Percentiles rank a stretch among this genome's conserved stretches.
phyloP scores from a whole-genome alignment of 2,329 filamentous ascomycete genomes.

The Pseudocercospora cruenta region DNA sequence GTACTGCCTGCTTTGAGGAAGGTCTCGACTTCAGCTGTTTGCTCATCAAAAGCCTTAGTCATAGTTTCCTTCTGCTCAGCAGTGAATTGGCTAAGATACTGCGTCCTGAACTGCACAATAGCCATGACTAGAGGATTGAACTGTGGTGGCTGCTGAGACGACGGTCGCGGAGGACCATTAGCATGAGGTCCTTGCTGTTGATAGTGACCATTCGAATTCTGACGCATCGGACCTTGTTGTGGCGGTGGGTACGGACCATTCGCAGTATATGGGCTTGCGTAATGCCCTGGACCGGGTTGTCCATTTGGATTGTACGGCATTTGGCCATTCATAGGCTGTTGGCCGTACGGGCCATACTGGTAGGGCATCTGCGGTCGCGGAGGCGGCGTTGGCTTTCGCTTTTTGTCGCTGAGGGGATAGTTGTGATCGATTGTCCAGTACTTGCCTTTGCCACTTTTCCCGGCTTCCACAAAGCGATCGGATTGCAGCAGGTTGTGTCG shows the following conservation, averaged over 20 bases:
- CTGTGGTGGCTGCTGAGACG: slow-evolving; percentile 20
- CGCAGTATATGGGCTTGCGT: slow-evolving; percentile 23
- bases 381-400: slow-evolving; percentile 51
- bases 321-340: slow-evolving; percentile 16
- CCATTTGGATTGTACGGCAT: slow-evolving; percentile 18
- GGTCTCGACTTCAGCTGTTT: background rate
- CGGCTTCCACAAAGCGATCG: slow-evolving; percentile 63
- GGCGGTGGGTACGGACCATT: slow-evolving; percentile 14
- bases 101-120: background rate
- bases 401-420: slow-evolving; percentile 64
- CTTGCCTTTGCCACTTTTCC: slow-evolving; percentile 64
- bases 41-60: background rate
- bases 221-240: slow-evolving; percentile 7
- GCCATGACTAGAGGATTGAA: background rate
- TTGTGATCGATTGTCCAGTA: slow-evolving; percentile 65
- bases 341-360: slow-evolving; percentile 25
- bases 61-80: background rate
- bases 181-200: slow-evolving; percentile 8
- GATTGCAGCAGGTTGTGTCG: slow-evolving; percentile 66
- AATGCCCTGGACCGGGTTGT: slow-evolving; percentile 16
- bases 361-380: slow-evolving; percentile 31
- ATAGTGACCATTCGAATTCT: slow-evolving; percentile 12
- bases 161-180: slow-evolving; percentile 14
- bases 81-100: background rate
- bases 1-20: background rate